Conservation (phyloP, 2,329 filamentous ascomycete genomes). For the Colletotrichum shisoi region DNA sequence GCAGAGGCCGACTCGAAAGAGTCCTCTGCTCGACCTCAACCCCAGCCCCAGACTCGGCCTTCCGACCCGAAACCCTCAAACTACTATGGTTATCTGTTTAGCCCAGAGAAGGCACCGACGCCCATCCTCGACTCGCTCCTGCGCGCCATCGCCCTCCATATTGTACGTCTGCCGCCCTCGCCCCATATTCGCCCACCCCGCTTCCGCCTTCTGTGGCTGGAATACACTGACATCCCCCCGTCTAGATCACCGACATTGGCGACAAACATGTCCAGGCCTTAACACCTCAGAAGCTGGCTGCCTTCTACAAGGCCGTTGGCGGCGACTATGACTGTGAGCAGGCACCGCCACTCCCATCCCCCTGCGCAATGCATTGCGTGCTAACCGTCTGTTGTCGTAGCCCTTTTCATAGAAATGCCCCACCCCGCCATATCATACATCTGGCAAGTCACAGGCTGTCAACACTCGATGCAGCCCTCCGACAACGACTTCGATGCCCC, state of each 20-base stretch:
- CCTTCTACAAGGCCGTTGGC: constrained; percentile 78
- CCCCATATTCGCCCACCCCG: constrained; percentile 9
- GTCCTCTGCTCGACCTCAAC: constrained; percentile 32
- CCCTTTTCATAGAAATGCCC: constrained; percentile 79
- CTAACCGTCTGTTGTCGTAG: constrained; percentile 48
- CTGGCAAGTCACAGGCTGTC: constrained; percentile 89
- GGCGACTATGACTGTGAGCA: constrained; percentile 74
- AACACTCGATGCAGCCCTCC: constrained; percentile 79
- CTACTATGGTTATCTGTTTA: constrained; percentile 72
- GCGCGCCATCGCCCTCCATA: constrained; percentile 71
- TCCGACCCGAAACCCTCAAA: constrained; percentile 17
- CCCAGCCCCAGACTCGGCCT: constrained; percentile 17
- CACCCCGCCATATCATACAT: constrained; percentile 84
- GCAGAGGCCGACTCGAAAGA: constrained; percentile 39
- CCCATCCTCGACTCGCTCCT: constrained; percentile 72
- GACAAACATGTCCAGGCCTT: constrained; percentile 62
- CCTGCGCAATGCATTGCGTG: not conserved
- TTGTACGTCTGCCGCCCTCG: constrained; percentile 62
- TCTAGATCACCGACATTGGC: constrained; percentile 65
- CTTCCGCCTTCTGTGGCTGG: constrained; percentile 28
- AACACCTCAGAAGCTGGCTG: constrained; percentile 74
- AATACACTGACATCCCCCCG: constrained; percentile 37
- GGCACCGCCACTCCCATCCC: not conserved
- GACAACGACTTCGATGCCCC: constrained; percentile 77
- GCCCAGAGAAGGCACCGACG: constrained; percentile 72